Percentiles rank a stretch among this genome's conserved stretches.
Conservation (phyloP, 2,329 filamentous ascomycete species). For the Helotiales sp. region DNA sequence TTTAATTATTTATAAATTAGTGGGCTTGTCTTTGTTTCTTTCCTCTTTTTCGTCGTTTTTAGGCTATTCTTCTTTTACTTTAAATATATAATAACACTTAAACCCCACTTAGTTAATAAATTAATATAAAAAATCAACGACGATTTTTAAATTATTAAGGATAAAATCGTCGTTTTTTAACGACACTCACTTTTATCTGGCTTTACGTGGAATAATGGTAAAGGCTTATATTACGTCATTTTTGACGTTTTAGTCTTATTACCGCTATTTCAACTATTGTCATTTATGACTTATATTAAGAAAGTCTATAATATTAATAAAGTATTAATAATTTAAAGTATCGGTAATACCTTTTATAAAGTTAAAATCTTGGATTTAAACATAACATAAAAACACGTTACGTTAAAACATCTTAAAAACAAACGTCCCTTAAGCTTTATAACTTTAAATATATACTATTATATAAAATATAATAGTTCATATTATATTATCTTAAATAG, state of each 20-base stretch:
- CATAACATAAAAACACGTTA: constrained; percentile 20
- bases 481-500: constrained; percentile 20
- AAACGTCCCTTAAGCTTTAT: constrained; percentile 16
- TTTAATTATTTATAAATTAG: neutral
- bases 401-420: constrained; percentile 15
- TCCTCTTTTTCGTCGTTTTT: neutral
- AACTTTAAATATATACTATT: constrained; percentile 14
- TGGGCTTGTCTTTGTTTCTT: neutral
- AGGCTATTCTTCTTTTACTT: neutral
- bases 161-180: constrained; percentile 15
- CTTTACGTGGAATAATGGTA: constrained; percentile 18
- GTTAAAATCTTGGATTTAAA: constrained; percentile 13
- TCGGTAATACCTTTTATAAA: constrained; percentile 16
- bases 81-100: neutral
- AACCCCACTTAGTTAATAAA: constrained; percentile 3
- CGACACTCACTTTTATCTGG: constrained; percentile 11
- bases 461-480: constrained; percentile 16
- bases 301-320: constrained; percentile 17
- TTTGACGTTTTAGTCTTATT: constrained; percentile 14
- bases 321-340: constrained; percentile 18
- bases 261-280: constrained; percentile 12
- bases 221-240: constrained; percentile 18
- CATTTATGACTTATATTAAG: constrained; percentile 11
- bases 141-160: constrained; percentile 14
- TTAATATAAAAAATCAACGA: constrained; percentile 20